Base-by-base conservation (phyloP, 306 rosid genomes). In the Castanea sativa region DNA sequence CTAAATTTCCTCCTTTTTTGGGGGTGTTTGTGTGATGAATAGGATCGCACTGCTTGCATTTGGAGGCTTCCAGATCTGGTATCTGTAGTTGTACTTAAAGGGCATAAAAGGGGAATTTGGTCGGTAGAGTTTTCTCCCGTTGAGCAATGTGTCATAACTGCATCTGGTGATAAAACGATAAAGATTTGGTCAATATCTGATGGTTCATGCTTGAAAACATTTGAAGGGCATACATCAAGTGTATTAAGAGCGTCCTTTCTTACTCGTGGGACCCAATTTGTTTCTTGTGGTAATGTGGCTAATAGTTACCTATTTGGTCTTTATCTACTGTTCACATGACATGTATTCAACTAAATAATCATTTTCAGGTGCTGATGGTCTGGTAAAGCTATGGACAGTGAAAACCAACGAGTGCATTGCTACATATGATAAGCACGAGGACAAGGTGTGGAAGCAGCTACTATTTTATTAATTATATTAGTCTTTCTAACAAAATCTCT, bases 41-140 rank as follows among this genome's bases (percentile, higher is more conserved):
- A 95, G 99, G 99, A 95, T 86, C 97, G 95, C 43, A 95, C 97
- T 74, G 99, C 99, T 80, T 85, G 92, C 87, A 87, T 95, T 29
- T 95, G 99, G 99, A 90, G 90, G 83, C 99, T 95, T 82, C 98
- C 97, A 51, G 98, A 90, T 88, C 89, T 95, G 21, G 94, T 92
- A 58, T 81, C 86, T 14, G 88, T 83, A 58, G 90, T 84, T 86
- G 92, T 84, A 76, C 88, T 95, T 77, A 91, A 83, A 83, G 99
- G 99, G 75, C 99, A 95, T 83, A 95, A 91, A 88, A 90, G 97
- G 83, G 99, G 97, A 73, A 84, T 95, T 81, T 95, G 99, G 99
- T 89, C 90, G 25, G 99, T 95, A 32, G 99, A 95, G 81, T 95
- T 95, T 87, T 95, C 99, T 87, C 98, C 99, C 10, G 92, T 92